These are phyloP conservation scores for Trichoderma arundinaceum DNA, from an alignment of 2,329 filamentous ascomycete genomes.

Conservation along the genomic window DNA sequence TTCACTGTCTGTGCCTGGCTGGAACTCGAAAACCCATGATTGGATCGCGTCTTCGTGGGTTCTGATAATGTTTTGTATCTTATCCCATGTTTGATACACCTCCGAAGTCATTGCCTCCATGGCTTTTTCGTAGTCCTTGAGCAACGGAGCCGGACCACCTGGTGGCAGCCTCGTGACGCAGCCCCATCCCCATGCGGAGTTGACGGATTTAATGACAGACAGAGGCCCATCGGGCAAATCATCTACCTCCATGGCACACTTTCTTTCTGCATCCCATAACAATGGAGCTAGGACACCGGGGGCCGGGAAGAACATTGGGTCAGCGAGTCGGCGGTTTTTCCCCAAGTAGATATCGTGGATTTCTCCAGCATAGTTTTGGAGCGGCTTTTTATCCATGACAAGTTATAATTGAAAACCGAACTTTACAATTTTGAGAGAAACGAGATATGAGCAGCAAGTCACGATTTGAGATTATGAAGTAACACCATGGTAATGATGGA, in stretches of 20 bases:
- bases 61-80: not conserved
- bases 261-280: not conserved
- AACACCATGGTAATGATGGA: too few relatives aligned
- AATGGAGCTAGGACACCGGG: not conserved
- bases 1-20: not conserved
- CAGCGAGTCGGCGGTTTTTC: not conserved
- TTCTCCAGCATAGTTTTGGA: not conserved
- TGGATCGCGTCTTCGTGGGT: not conserved
- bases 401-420: not conserved
- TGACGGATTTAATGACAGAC: not conserved
- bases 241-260: not conserved
- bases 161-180: not conserved
- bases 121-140: not conserved
- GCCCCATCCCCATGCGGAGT: not conserved
- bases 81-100: not conserved
- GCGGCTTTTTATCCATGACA: not conserved
- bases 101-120: conserved; percentile 9
- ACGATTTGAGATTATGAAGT: not conserved
- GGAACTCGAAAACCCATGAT: not conserved
- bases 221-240: not conserved
- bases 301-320: conserved; percentile 5
- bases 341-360: not conserved
- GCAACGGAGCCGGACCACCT: not conserved
- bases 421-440: not conserved
- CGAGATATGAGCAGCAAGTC: not conserved